Evolutionary conservation across 1,284 basidiomycete species (phyloP), one percentile per base, ranked within the genome.

Genomic region (Cutaneotrichosporon sp.): DNA sequence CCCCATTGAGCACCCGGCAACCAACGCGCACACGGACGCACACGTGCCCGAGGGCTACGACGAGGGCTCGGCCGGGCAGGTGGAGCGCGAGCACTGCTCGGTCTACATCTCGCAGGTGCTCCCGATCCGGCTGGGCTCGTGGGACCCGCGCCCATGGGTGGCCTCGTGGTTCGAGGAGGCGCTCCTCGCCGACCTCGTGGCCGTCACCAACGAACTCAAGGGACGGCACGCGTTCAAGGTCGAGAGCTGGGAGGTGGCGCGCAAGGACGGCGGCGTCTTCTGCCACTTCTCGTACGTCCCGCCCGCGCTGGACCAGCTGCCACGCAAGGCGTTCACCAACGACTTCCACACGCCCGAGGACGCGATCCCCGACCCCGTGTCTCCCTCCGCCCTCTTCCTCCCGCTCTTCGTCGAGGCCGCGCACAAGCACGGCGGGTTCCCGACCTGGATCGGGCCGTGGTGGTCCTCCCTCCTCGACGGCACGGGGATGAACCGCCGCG

Each of bases 221-320:
- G 69, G 59, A 1, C 53, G 50, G 45, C 67, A 78, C 63, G 75
- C 67, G 16, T 80, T 79, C 60, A 66, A 68, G 31, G 67, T 80
- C 27, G 79, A 80, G 63, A 70, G 68, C 24, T 76, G 73, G 66
- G 79, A 80, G 63, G 71, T 79, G 25, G 72, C 73, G 42, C 56
- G 74, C 43, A 77, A 74, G 66, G 76, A 74, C 56, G 73, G 75
- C 46, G 93, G 94, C 9, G 88, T 92, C 4, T 95, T 95, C 74
- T 86, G 94, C 58, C 85, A 84, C 52, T 94, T 94, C 77, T 81
- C 83, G 22, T 95, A 89, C 71, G 79, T 78, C 22, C 77, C 79
- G 8, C 80, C 80, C 74, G 22, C 45, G 11, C 27, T 46, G 5
- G 47, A 49, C 24, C 55, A 63, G 46, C 59, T 66, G 13, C 56